phyloP scores from a whole-genome alignment of 257 asterid genomes.

The Fraxinus pennsylvanica region DNA sequence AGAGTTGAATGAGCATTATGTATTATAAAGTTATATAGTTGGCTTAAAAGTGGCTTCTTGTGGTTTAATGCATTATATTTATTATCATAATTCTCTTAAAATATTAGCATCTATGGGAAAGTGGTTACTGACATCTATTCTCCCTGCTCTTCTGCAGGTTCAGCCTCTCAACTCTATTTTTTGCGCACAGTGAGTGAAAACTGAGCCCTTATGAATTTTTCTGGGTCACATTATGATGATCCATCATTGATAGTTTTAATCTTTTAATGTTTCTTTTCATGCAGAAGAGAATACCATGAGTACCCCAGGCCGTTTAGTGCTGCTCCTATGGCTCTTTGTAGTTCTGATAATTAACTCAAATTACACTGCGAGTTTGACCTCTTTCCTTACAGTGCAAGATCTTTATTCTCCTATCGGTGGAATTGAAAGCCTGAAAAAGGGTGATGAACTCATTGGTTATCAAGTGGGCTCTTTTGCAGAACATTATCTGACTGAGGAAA shows the following conservation, averaged over 20 bases:
- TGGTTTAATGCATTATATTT: no score
- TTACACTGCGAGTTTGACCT: constrained; percentile 65
- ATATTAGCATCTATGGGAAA: no score
- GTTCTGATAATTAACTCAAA: constrained; percentile 67
- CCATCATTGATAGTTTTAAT: constrained; percentile 6
- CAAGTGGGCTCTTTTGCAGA: constrained; percentile 60
- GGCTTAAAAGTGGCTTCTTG: neutral
- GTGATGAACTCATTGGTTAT: constrained; percentile 53
- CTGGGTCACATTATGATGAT: neutral
- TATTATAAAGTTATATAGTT: no score
- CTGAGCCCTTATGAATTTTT: neutral
- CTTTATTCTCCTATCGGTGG: constrained; percentile 64
- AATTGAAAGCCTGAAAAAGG: constrained; percentile 46
- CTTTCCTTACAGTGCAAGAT: constrained; percentile 66
- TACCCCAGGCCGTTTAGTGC: constrained; percentile 58
- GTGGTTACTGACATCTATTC: constrained; percentile 10
- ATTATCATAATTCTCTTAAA: no score
- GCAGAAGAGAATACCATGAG: constrained; percentile 62
- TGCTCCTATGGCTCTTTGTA: constrained; percentile 64
- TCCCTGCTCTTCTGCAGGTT: constrained; percentile 42
- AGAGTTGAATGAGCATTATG: neutral
- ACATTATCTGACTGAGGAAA: constrained; percentile 44
- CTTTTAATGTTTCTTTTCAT: constrained; percentile 9
- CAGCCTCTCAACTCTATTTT: constrained; percentile 64
- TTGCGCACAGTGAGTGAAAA: constrained; percentile 51